phyloP scores from a whole-genome alignment of 306 rosid species.

The Glycine tomentella region DNA sequence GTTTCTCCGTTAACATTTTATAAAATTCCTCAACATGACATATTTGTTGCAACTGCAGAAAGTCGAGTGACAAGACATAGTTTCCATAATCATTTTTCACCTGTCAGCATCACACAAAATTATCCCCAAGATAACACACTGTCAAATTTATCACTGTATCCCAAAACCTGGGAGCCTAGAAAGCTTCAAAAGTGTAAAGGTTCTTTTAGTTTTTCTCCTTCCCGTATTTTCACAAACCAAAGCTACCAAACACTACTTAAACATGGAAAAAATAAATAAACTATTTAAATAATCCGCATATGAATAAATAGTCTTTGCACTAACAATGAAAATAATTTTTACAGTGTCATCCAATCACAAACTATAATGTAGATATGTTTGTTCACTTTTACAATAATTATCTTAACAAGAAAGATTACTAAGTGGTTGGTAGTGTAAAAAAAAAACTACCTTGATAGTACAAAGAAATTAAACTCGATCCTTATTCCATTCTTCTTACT shows the following conservation, averaged over 20 bases:
- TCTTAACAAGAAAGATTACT: too few species aligned
- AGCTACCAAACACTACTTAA: constrained; percentile 4
- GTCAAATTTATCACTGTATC: constrained; percentile 12
- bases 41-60: constrained; percentile 62
- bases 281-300: too few species aligned
- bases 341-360: too few species aligned
- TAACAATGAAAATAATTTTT: too few species aligned
- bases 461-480: too few species aligned
- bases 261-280: background rate
- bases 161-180: constrained; percentile 3
- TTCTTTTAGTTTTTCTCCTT: constrained; percentile 5
- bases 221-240: constrained; percentile 24
- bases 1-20: constrained; percentile 67
- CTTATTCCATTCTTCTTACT: too few species aligned
- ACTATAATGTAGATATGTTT: too few species aligned
- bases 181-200: background rate
- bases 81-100: constrained; percentile 60
- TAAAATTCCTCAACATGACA: constrained; percentile 56
- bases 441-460: too few species aligned
- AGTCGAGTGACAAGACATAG: constrained; percentile 66
- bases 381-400: too few species aligned
- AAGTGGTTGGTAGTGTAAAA: too few species aligned
- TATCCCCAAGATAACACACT: background rate
- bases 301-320: too few species aligned
- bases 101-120: constrained; percentile 48